Conservation (phyloP, 2,329 filamentous ascomycete species). For the Stachybotrys chartarum region DNA sequence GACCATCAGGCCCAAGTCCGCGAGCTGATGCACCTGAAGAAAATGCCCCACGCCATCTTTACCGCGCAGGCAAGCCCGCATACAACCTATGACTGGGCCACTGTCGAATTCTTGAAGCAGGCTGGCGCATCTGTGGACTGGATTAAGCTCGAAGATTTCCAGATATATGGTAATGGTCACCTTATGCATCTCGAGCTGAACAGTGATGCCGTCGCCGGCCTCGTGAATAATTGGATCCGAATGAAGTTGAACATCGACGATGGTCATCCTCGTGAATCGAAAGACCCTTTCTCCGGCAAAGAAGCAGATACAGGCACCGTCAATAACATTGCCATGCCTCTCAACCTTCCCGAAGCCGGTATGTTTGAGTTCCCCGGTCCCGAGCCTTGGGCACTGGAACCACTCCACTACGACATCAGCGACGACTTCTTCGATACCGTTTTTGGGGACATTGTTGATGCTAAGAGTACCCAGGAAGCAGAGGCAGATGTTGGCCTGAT, state of each 20-base stretch:
- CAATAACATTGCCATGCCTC: neutral
- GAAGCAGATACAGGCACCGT: neutral
- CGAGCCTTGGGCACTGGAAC: neutral
- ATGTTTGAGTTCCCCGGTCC: neutral
- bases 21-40: conserved; percentile 38
- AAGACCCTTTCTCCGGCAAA: neutral
- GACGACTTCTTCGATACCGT: neutral
- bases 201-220: conserved; percentile 32
- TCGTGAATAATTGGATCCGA: conserved; percentile 29
- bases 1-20: conserved; percentile 13
- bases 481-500: neutral
- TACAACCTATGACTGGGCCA: conserved; percentile 47
- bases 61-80: conserved; percentile 49
- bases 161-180: conserved; percentile 47
- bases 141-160: conserved; percentile 33
- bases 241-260: conserved; percentile 2
- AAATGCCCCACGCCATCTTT: conserved; percentile 40
- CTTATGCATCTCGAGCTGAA: conserved; percentile 48
- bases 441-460: neutral
- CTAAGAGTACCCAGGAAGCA: neutral
- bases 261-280: neutral
- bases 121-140: conserved; percentile 38
- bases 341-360: neutral
- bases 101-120: conserved; percentile 42
- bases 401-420: neutral